These are phyloP conservation scores for Jackrogersella multiformis DNA, from an alignment of 495 filamentous ascomycete genomes.

Conservation along the genomic window DNA sequence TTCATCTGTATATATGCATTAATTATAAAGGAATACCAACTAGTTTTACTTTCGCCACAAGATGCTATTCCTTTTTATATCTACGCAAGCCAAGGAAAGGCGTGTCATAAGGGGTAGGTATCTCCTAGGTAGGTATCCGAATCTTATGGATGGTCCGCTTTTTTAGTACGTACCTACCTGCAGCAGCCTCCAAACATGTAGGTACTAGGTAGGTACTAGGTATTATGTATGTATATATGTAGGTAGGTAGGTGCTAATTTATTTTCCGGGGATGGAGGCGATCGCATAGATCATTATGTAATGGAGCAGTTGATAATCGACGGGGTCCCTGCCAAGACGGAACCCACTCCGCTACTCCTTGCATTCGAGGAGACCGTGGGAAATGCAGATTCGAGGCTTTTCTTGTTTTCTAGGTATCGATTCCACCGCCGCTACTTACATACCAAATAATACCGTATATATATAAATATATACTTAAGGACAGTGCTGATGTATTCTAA, in stretches of 20 bases:
- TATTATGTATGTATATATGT: not conserved
- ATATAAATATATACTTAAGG: too few species aligned
- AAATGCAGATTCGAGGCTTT: not conserved
- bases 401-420: too few species aligned
- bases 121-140: too few species aligned
- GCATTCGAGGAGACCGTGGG: constrained; percentile 5
- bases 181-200: not conserved
- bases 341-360: constrained; percentile 11
- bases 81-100: not conserved
- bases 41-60: too few species aligned
- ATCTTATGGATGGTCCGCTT: constrained; percentile 17
- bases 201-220: not conserved
- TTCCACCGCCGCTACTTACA: too few species aligned
- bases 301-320: constrained; percentile 10
- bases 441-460: too few species aligned
- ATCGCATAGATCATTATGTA: constrained; percentile 34
- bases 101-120: too few species aligned
- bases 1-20: not conserved
- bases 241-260: constrained; percentile 7
- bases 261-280: constrained; percentile 31
- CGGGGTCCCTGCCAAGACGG: constrained; percentile 23
- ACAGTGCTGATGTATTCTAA: too few species aligned
- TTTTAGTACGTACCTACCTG: constrained; percentile 1
- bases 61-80: not conserved
- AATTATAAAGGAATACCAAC: too few species aligned